A percentile compares a stretch with the other conserved stretches of the same genome.
phyloP scores from a whole-genome alignment of 208 protist genomes.

The Vickermania ingenoplastis region DNA sequence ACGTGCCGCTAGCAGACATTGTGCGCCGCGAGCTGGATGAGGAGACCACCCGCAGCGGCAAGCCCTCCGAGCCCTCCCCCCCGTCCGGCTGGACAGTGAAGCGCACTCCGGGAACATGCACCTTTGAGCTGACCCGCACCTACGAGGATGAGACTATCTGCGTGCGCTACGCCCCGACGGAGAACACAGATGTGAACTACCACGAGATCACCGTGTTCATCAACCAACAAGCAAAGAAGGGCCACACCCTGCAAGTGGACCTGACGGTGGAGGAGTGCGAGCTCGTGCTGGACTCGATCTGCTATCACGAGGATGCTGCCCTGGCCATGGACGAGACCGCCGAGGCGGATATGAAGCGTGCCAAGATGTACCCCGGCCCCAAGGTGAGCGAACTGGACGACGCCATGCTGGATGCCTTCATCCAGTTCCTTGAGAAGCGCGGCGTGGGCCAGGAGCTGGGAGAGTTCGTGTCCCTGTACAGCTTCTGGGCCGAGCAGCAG shows the following conservation, averaged over 20 bases:
- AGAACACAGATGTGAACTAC: slow-evolving; percentile 32
- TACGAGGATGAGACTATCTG: slow-evolving; percentile 75
- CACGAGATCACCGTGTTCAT: slow-evolving; percentile 62
- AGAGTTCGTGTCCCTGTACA: slow-evolving; percentile 70
- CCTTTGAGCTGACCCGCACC: slow-evolving; percentile 53
- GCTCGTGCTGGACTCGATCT: slow-evolving; percentile 71
- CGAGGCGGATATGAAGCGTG: slow-evolving; percentile 33
- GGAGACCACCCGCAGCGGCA: slow-evolving; percentile 63
- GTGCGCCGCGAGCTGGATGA: slow-evolving; percentile 72
- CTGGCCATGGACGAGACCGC: slow-evolving; percentile 50
- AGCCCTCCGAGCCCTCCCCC: slow-evolving; percentile 57
- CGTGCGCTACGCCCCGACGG: slow-evolving; percentile 52
- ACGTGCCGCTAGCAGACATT: slow-evolving; percentile 40
- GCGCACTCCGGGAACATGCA: slow-evolving; percentile 48
- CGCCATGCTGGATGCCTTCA: slow-evolving; percentile 57
- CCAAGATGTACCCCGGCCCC: slow-evolving; percentile 66
- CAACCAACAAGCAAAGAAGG: slow-evolving; percentile 14
- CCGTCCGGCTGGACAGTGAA: slow-evolving; percentile 65
- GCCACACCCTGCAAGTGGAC: slow-evolving; percentile 50
- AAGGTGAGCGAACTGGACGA: slow-evolving; percentile 70
- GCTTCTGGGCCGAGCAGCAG: slow-evolving; percentile 85
- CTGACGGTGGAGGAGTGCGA: slow-evolving; percentile 75
- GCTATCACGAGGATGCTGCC: slow-evolving; percentile 43
- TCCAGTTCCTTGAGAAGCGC: slow-evolving; percentile 71
- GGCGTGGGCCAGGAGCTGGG: slow-evolving; percentile 75